Base-by-base conservation (phyloP, 768 basidiomycete genomes). In the Collybia sordida region DNA sequence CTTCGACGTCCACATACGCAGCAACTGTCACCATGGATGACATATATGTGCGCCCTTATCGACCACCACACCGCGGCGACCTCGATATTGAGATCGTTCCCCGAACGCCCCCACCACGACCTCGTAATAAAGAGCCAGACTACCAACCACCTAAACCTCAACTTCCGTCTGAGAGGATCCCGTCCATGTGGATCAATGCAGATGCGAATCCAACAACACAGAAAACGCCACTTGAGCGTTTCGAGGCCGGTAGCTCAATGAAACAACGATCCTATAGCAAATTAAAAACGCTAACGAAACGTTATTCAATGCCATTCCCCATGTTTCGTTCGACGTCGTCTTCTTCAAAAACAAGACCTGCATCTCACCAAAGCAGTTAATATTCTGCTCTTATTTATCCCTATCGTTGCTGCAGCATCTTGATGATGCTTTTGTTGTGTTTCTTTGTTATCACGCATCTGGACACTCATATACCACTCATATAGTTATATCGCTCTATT, bases 131-230 rank as follows among this genome's bases (percentile, higher is more conserved):
- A 19, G n/a, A 5, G 31, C 7, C 31, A 8, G n/a, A 22, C 21
- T 17, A 21, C 8, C 4, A 8, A 12, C 43, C 24, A 53, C 24
- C 42, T 49, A 45, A 4, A 27, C 34, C 31, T 21, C 23, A 4
- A 27, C 34, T 27, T 21, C 23, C 11, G 28, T 36, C 40, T 3
- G 18, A 42, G 28, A 50, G 56, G 11, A 72, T 81, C 15, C 78
- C 81, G 0, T 77, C 78, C 1, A 72, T 79, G 56, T 81, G 79
- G 81, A 65, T 74, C 46, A 68, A 75, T 51, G 65, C 67, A 3
- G 79, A 80, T 52, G 59, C 64, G 11, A 23, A 35, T 19, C 67
- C 66, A 3, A 72, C 70, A 47, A 59, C 69, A 14, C 59, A 66
- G 11, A 55, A 65, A 9, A 65, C 69, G 44, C 66, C 68, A 21